Evolutionary conservation across 305 asterid genomes (phyloP).

Genomic region (Withania somnifera): DNA sequence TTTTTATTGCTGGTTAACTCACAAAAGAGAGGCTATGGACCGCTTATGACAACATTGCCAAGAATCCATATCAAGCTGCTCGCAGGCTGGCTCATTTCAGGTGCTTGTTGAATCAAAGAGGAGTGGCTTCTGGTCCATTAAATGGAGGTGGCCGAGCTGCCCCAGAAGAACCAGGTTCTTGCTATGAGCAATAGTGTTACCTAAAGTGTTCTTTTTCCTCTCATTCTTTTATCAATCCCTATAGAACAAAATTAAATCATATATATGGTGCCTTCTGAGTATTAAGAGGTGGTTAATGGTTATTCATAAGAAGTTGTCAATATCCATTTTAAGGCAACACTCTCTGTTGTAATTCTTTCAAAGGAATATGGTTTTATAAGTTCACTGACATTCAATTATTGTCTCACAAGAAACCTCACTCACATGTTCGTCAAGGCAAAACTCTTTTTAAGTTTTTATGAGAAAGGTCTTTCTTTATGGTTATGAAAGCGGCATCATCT

Average conservation of each 20-base stretch:
- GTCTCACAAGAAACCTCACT: not conserved
- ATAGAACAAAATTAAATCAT: not conserved
- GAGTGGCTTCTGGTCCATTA: constrained; percentile 83
- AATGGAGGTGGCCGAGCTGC: constrained; percentile 50
- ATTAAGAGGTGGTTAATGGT: not conserved
- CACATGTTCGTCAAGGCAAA: not conserved
- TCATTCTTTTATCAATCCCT: not conserved
- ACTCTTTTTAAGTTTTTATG: too few species aligned
- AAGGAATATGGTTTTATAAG: not conserved
- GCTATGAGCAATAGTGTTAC: constrained; percentile 42
- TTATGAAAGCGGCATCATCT: not conserved
- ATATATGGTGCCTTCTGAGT: not conserved
- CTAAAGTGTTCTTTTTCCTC: not conserved
- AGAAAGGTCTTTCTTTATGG: not conserved
- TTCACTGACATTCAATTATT: not conserved
- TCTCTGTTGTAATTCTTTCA: not conserved
- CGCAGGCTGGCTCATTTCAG: constrained; percentile 56
- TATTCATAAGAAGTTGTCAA: not conserved
- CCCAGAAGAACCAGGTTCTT: constrained; percentile 72
- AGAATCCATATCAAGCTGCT: constrained; percentile 39
- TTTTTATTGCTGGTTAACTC: not conserved
- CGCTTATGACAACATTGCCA: constrained; percentile 39
- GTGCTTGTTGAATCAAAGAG: constrained; percentile 80
- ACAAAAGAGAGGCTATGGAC: constrained; percentile 85
- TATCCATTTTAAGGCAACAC: not conserved